Base-by-base conservation (phyloP, 2,329 filamentous ascomycete species). In the Zasmidium citrigriseum region DNA sequence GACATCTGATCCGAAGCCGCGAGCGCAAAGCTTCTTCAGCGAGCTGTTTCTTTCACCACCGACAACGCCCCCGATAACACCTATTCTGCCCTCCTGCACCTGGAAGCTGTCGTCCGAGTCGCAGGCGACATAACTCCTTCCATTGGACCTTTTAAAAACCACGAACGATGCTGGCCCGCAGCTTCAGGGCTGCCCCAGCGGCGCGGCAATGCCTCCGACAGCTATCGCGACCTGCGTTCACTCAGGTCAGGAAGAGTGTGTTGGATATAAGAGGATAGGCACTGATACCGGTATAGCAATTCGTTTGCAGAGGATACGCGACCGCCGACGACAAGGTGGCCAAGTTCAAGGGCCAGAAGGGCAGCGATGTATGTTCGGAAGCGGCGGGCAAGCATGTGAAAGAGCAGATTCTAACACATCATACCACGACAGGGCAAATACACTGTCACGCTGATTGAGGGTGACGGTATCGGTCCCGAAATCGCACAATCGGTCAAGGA, bases 401-500 rank as follows among this genome's bases (percentile, higher is more conserved):
- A 59, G 53, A 54, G 46, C 18, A 56, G 21, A 48, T 52, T 27
- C 60, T 63, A 48, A 63, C 54, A 51, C 7, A 14, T 16, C 18
- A 25, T 34, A 45, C 25, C 34, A 29, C 24, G 3, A 46, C 22
- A 96, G 91, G 95, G 95, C 74, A 95, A 95, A 79, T 99, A 89
- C 85, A 90, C 90, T 58, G 95, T 99, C 73, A 93, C 91, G 71
- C 83, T 99, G 80, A 99, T 99, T 68, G 96, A 99, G 85, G 95
- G 96, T 80, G 96, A 99, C 75, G 95, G 95, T 76, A 99, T 99
- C 76, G 95, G 95, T 62, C 95, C 62, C 23, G 93, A 99, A 82
- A 99, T 99, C 75, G 88, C 95, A 67, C 88, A 96, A 80, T 96
- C 95, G 52, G 93, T 99, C 74, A 99, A 98, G 87, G 91, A 97